Conservation (phyloP, 1,284 basidiomycete genomes). For the Malassezia pachydermatis region DNA sequence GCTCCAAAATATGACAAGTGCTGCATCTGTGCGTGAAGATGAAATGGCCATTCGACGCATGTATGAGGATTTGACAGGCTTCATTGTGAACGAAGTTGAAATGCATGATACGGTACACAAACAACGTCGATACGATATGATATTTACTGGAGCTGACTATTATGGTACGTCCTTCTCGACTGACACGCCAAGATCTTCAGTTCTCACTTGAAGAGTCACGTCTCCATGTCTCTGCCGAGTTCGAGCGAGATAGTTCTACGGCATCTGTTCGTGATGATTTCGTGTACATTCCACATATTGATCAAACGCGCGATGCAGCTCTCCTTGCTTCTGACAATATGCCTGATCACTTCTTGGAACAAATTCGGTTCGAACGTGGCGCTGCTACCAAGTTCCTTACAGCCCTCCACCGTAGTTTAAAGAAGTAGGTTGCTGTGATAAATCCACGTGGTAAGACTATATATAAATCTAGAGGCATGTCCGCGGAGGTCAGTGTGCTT, state of each 20-base stretch:
- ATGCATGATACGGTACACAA: conserved; percentile 11
- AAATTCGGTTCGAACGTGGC: conserved; percentile 24
- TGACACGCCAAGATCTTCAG: conserved; percentile 23
- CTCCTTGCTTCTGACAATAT: conserved; percentile 17
- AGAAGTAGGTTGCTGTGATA: conserved; percentile 16
- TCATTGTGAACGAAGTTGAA: conserved; percentile 33
- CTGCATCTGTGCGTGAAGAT: conserved; percentile 13
- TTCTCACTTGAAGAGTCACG: conserved; percentile 35
- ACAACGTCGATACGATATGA: conserved; percentile 26
- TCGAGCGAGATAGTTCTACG: not conserved
- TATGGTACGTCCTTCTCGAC: conserved; percentile 20
- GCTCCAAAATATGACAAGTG: not conserved
- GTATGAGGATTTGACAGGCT: conserved; percentile 45
- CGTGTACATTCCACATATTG: conserved; percentile 38
- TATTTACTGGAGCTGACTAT: conserved; percentile 37
- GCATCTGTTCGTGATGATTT: conserved; percentile 28
- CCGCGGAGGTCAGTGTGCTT: too few relatives aligned
- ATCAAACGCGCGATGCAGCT: conserved; percentile 31
- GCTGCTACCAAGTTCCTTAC: conserved; percentile 21
- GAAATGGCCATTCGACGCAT: conserved; percentile 37
- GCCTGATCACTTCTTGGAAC: conserved; percentile 21
- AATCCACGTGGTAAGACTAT: too few relatives aligned
- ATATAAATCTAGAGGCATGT: too few relatives aligned
- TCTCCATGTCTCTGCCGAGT: not conserved
- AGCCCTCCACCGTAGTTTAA: conserved; percentile 19